Evolutionary conservation across 1,284 basidiomycete genomes (phyloP).

Genomic region (Leucoagaricus sp.): DNA sequence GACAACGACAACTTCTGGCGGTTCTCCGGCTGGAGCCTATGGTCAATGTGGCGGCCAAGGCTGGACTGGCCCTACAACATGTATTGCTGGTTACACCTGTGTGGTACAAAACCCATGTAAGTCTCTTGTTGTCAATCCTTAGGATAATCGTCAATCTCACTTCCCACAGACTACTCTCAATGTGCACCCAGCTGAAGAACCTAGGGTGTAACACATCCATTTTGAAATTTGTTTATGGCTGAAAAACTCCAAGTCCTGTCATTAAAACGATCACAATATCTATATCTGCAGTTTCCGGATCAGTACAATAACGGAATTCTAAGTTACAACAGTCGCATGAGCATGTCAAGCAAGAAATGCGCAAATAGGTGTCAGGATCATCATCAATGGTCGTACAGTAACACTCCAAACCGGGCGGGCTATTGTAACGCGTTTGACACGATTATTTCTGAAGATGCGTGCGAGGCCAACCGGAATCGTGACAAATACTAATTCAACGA

Average conservation of each 20-base stretch:
- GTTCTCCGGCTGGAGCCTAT: constrained; percentile 31
- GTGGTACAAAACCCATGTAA: constrained; percentile 41
- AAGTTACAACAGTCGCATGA: neutral
- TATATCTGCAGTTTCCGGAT: neutral
- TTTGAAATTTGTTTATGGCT: no score
- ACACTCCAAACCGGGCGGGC: constrained; percentile 44
- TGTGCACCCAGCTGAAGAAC: constrained; percentile 36
- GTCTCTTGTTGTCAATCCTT: constrained; percentile 19
- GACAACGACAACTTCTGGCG: constrained; percentile 24
- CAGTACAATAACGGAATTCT: neutral
- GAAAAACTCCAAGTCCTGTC: no score
- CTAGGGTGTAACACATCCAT: no score
- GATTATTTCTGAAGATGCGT: constrained; percentile 19
- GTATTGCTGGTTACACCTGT: constrained; percentile 44
- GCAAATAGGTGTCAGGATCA: neutral
- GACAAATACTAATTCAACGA: constrained; percentile 34
- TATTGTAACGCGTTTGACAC: constrained; percentile 17
- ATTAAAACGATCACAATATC: neutral
- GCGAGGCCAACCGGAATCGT: constrained; percentile 24
- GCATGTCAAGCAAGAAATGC: neutral
- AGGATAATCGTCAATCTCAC: neutral
- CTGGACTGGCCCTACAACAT: constrained; percentile 49
- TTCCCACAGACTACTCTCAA: constrained; percentile 44
- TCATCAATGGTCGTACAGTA: constrained; percentile 41
- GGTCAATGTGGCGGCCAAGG: constrained; percentile 49